Conservation (phyloP, 2,329 filamentous ascomycete genomes). For the Pezicula radicicola region DNA sequence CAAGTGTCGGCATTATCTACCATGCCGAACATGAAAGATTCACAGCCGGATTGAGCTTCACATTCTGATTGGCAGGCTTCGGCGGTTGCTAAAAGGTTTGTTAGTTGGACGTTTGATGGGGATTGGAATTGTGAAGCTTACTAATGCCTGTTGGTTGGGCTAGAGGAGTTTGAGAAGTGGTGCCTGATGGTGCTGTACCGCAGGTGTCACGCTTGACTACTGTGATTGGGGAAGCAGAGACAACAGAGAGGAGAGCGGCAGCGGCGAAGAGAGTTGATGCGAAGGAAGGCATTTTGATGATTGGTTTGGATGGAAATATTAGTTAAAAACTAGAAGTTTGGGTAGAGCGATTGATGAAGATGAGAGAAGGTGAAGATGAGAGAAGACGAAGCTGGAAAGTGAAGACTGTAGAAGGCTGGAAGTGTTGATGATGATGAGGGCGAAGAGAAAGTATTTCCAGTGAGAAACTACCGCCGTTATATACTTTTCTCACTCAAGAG, state of each 20-base stretch:
- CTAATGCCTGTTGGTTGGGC: slow-evolving; percentile 2
- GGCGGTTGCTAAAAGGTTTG: neutral
- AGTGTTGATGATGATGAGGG: neutral
- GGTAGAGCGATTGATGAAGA: no score
- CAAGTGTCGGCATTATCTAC: slow-evolving; percentile 12
- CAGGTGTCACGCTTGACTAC: neutral
- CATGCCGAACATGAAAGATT: slow-evolving; percentile 16
- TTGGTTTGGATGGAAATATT: neutral
- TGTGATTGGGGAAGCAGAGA: neutral
- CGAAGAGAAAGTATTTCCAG: neutral
- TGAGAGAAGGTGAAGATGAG: neutral
- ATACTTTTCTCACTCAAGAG: neutral
- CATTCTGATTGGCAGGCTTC: slow-evolving; percentile 12
- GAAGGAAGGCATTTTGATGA: slow-evolving; percentile 2
- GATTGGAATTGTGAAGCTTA: neutral
- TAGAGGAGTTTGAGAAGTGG: neutral
- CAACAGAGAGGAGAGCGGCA: neutral
- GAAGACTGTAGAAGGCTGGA: neutral
- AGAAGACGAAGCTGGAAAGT: neutral
- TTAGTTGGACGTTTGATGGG: neutral
- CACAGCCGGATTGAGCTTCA: slow-evolving; percentile 9
- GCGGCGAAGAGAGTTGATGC: neutral
- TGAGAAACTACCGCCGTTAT: neutral
- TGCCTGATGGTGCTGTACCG: slow-evolving; percentile 1
- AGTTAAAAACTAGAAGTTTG: neutral